phyloP scores from a whole-genome alignment of 495 filamentous ascomycete species.

The Achaetomiella virescens region DNA sequence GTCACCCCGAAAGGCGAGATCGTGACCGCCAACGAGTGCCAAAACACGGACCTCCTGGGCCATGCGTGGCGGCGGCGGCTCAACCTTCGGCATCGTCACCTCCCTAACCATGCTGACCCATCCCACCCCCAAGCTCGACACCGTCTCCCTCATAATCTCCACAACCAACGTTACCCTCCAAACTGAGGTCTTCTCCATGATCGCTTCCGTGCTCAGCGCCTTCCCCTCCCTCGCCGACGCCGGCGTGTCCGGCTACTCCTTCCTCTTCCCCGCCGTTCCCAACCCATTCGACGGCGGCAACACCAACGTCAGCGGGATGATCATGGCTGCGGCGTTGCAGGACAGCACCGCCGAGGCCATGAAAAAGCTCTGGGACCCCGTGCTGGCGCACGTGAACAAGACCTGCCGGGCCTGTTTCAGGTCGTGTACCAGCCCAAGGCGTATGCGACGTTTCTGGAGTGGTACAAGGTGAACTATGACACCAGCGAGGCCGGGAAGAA shows the following conservation, averaged over 20 bases:
- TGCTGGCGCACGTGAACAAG: constrained; percentile 33
- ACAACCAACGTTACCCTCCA: constrained; percentile 11
- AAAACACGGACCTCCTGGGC: constrained; percentile 63
- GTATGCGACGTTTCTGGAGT: constrained; percentile 42
- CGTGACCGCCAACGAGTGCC: constrained; percentile 47
- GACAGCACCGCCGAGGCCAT: constrained; percentile 33
- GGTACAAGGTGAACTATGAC: constrained; percentile 39
- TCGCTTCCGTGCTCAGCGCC: constrained; percentile 34
- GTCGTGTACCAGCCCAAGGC: constrained; percentile 33
- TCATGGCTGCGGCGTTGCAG: constrained; percentile 19
- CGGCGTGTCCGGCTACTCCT: constrained; percentile 37
- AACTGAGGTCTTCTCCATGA: constrained; percentile 24
- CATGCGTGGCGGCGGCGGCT: constrained; percentile 57
- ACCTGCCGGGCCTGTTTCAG: constrained; percentile 41
- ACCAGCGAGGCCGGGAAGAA: constrained; percentile 31
- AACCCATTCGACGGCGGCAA: constrained; percentile 13
- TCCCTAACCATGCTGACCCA: constrained; percentile 45
- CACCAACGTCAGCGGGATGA: constrained; percentile 31
- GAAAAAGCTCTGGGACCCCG: constrained; percentile 36
- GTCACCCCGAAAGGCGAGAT: constrained; percentile 51
- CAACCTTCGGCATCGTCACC: constrained; percentile 58
- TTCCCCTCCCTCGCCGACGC: constrained; percentile 31
- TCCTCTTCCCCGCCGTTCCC: constrained; percentile 22
- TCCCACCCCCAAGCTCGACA: constrained; percentile 27
- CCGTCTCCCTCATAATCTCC: constrained; percentile 12